Evolutionary conservation across 1,284 basidiomycete genomes (phyloP), one percentile per base, ranked within the genome.

Genomic region (Microbotryum lychnidis-dioicae): DNA sequence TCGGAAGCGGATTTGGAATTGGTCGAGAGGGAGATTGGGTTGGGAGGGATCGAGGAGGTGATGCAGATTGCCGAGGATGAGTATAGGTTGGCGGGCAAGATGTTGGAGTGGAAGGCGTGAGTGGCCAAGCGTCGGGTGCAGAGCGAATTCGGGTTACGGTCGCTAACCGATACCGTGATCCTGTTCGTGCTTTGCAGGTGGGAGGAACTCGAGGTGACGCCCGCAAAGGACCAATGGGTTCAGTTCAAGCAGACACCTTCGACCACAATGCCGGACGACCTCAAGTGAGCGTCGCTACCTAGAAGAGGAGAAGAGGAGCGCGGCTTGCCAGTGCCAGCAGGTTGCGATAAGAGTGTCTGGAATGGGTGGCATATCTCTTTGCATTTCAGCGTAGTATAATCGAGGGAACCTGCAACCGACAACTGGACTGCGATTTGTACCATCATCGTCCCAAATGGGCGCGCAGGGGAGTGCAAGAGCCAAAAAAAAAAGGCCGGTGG

Each of bases 21-120:
- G 16, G 86, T 81, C 18, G 92, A 96, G 79, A 82, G 80, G 71
- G 80, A 84, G 74, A 74, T 92, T 56, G 81, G 85, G 50, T 83
- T 87, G 73, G 87, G 88, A 0, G 83, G 89, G 68, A 86, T 92
- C 57, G 91, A 94, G 77, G 83, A 91, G 75, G 82, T 87, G 46
- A 72, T 98, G 66, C 80, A 85, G 70, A 84, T 91, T 77, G 93
- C 92, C 4, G 76, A 86, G 70, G 87, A 89, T 69, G 94, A 98
- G 78, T 79, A 89, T 62, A 79, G 77, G 56, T 79, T 97, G 50
- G 87, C 82, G 2, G 80, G 80, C 46, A 89, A 90, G 78, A 91
- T 97, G 87, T 74, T 86, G 27, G 88, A 94, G 74, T 97, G 91
- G 90, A 96, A 97, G 79, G 83, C 89, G 93, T 98, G 76, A 79